Evolutionary conservation across 176 grass and related monocot genomes (phyloP).

Genomic region (Avena insularis): DNA sequence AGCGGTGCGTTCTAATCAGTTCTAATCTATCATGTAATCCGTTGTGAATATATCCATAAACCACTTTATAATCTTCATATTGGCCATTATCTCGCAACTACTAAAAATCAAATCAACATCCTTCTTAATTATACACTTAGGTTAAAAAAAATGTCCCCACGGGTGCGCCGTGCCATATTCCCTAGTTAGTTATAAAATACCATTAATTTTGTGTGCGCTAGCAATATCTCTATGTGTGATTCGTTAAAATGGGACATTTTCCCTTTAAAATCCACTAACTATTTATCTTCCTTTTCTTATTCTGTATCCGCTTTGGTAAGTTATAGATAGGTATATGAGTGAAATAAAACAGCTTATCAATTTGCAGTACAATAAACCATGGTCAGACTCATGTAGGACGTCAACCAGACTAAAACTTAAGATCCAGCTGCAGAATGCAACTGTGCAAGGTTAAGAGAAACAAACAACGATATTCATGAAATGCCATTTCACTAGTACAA

Average conservation of each 20-base stretch:
- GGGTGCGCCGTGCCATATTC: too few relatives aligned
- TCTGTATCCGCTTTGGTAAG: not conserved
- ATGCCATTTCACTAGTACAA: too few relatives aligned
- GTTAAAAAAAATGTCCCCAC: too few relatives aligned
- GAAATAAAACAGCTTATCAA: not conserved
- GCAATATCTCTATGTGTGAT: not conserved
- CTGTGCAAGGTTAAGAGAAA: constrained; percentile 11
- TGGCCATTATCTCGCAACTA: too few relatives aligned
- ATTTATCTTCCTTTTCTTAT: not conserved
- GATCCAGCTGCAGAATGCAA: not conserved
- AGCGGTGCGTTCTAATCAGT: too few relatives aligned
- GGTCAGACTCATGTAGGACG: not conserved
- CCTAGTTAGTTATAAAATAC: not conserved
- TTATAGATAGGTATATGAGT: not conserved
- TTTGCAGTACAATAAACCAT: not conserved
- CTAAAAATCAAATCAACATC: too few relatives aligned
- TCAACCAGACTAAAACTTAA: not conserved
- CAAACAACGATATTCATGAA: not conserved
- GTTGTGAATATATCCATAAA: too few relatives aligned
- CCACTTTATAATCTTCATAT: too few relatives aligned
- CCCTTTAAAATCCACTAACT: not conserved
- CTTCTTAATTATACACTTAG: too few relatives aligned
- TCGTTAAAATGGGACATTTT: not conserved
- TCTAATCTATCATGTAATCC: too few relatives aligned
- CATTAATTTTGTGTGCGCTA: not conserved